Base-by-base conservation (phyloP, 495 filamentous ascomycete genomes). In the Jackrogersella minutella region DNA sequence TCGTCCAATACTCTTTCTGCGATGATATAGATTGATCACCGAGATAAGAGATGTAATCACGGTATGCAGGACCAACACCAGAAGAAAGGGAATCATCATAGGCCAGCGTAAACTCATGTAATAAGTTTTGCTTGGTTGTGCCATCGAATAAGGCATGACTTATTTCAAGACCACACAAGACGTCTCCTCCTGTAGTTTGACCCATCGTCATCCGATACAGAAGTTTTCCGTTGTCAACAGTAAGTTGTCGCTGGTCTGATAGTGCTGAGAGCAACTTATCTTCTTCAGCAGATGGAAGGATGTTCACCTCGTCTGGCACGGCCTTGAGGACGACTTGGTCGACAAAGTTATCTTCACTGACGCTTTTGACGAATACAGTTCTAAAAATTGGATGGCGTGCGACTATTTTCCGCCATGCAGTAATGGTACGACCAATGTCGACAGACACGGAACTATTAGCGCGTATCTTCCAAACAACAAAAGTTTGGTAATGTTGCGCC, bases 381-480 rank as follows among this genome's bases (percentile, higher is more conserved):
- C 85, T 69, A 4, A 87, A 71, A 1, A 82, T 73, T 6, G 84
- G 76, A 51, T 90, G 86, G 6, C 82, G 79, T 14, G 77, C 71
- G 7, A 87, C 80, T 0, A 90, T 78, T 34, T 73, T 71, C 49
- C 79, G 71, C 87, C 87, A 90, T 0, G 86, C 82, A 11, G 66
- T 64, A 11, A 68, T 75, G 34, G 86, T 71, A 16, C 66, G 69
- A 3, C 74, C 68, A 0, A 79, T 46, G 47, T 85, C 78, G 11
- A 84, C 68, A 6, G 39, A 33, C 44, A 60, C 49, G 11, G 5
- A 5, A 8, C 63, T 59, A 2, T 60, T 51, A 33, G 72, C 30
- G 4, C 8, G 13, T 6, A 64, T 56, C 31, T 54, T 36, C 37
- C 36, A 34, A 3, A 31, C 13, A 8, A 55, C 14, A 14, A 13